Percentiles rank a stretch among this genome's conserved stretches.
phyloP scores from a whole-genome alignment of 257 asterid genomes.

The Solanum arcanum region DNA sequence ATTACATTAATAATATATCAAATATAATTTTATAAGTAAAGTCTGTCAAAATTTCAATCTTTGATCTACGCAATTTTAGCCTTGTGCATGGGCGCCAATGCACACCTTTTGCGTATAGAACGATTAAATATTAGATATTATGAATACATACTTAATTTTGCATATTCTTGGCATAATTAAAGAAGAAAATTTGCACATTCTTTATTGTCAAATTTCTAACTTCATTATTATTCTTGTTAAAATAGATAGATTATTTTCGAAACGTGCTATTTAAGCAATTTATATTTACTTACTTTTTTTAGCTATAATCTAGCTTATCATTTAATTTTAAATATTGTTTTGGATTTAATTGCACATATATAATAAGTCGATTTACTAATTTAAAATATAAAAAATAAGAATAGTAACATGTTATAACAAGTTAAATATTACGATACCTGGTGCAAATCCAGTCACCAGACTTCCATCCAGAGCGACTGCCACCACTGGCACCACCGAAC shows the following conservation, averaged over 20 bases:
- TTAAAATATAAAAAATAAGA: not conserved
- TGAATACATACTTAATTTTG: not conserved
- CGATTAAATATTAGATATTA: not conserved
- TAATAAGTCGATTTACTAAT: not conserved
- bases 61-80: too few relatives aligned
- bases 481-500: constrained; percentile 24
- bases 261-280: too few relatives aligned
- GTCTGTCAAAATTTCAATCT: too few relatives aligned
- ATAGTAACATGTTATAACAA: not conserved
- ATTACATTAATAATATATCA: too few relatives aligned
- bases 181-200: too few relatives aligned
- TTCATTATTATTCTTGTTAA: not conserved
- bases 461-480: constrained; percentile 82
- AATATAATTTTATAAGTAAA: too few relatives aligned
- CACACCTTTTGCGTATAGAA: too few relatives aligned
- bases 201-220: not conserved
- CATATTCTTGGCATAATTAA: too few relatives aligned
- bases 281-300: too few relatives aligned
- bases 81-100: too few relatives aligned
- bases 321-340: too few relatives aligned
- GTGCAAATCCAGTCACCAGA: constrained; percentile 98
- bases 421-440: constrained; percentile 18
- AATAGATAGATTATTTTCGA: not conserved
- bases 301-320: too few relatives aligned
- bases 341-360: not conserved